A percentile compares a stretch with the other conserved stretches of the same genome.
These are phyloP conservation scores for Paramecium pentaurelia DNA, from an alignment of 73 alveolate species.

Conservation along the genomic window DNA sequence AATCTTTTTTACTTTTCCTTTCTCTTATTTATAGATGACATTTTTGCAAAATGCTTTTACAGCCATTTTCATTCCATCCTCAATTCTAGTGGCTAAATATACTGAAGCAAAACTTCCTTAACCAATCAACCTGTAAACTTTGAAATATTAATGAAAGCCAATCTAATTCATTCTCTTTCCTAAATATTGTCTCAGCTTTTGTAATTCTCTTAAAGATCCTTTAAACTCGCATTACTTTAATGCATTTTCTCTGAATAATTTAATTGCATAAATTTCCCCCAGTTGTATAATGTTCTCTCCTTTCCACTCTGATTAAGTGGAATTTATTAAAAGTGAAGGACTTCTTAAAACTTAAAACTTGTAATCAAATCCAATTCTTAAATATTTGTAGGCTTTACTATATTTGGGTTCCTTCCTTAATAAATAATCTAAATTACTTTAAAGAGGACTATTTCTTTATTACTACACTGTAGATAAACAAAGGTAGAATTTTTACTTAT, in stretches of 20 bases:
- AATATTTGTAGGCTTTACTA: background rate
- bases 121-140: slow-evolving; percentile 49
- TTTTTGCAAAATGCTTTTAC: slow-evolving; percentile 48
- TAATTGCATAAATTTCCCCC: background rate
- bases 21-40: slow-evolving; percentile 13
- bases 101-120: slow-evolving; percentile 56
- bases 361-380: background rate
- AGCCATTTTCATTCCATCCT: slow-evolving; percentile 23
- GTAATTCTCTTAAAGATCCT: background rate
- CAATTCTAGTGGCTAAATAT: background rate
- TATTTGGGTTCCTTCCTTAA: background rate
- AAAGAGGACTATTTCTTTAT: background rate
- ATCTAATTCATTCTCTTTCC: background rate
- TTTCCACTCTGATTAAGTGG: background rate
- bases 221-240: background rate
- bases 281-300: background rate
- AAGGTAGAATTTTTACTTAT: background rate
- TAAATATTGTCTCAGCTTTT: background rate
- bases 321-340: background rate
- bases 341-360: background rate
- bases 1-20: background rate
- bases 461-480: background rate
- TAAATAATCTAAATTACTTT: background rate
- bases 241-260: background rate
- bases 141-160: slow-evolving; percentile 45